Evolutionary conservation across 2,329 filamentous ascomycete species (phyloP), one percentile per base, ranked within the genome.

Genomic region (Plenodomus tracheiphilus): DNA sequence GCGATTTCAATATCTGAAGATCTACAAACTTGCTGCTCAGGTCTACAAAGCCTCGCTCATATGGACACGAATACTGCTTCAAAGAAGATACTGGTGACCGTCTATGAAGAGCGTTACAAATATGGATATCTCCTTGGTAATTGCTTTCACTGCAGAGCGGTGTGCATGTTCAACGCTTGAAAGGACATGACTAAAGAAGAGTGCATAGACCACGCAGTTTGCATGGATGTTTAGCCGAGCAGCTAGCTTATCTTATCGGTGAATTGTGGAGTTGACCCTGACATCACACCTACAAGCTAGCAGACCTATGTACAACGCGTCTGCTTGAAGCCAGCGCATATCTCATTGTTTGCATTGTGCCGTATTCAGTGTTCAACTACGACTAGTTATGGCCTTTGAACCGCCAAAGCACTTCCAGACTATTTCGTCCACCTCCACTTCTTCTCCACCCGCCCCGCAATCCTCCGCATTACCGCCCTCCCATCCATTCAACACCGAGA

Each of bases 381-480:
- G 28, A 32, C 28, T 32, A 32, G 28, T 15, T 13, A 56, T 54
- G 47, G 58, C 65, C 30, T 50, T 56, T 0, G 37, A 56, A 32
- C 65, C 54, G 28, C 66, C 67, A 25, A 62, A 55, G 35, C 70
- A 73, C 60, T 72, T 73, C 53, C 71, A 74, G 55, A 67, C 63
- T 36, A 72, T 69, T 63, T 66, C 71, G 19, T 47, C 51, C 22
- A 41, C 46, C 20, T 30, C 57, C 59, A 43, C 50, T 54, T 32
- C 54, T 53, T 47, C 45, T 47, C 54, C 56, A 37, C 58, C 62
- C 22, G 54, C 61, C 49, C 61, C 65, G 43, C 65, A 69, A 22
- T 50, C 65, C 43, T 70, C 68, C 43, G 55, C 58, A 22, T 41
- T 66, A 43, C 68, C 62, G 32, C 63, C 59, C 25, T 43, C 61